phyloP scores from a whole-genome alignment of 2,329 filamentous ascomycete species.

The Magnaporthiopsis incrustans region DNA sequence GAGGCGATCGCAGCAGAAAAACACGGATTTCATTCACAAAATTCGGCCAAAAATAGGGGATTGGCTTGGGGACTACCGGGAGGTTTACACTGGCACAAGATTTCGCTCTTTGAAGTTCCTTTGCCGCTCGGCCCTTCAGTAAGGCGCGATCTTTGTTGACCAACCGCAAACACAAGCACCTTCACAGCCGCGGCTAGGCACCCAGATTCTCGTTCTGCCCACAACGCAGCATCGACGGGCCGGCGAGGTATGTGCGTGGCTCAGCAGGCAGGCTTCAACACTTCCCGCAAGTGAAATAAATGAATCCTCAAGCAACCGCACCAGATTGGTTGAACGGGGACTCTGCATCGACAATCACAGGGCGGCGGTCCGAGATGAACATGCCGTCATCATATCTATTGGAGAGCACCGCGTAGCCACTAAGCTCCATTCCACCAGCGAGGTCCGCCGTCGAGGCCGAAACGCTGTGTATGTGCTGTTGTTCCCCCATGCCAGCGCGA shows the following conservation, averaged over 20 bases:
- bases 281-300: background rate
- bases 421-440: slow-evolving; percentile 17
- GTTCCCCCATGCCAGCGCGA: slow-evolving; percentile 19
- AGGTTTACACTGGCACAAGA: no score
- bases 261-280: background rate
- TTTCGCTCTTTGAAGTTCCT: background rate
- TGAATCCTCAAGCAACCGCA: background rate
- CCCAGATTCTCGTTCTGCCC: background rate
- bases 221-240: background rate
- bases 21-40: background rate
- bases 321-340: slow-evolving; percentile 4
- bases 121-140: background rate
- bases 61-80: no score
- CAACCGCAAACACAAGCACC: background rate
- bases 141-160: background rate
- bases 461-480: slow-evolving; percentile 23
- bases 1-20: background rate
- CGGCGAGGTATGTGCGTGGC: background rate
- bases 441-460: slow-evolving; percentile 14
- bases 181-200: background rate
- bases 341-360: slow-evolving; percentile 21
- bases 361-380: slow-evolving; percentile 25
- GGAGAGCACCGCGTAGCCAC: slow-evolving; percentile 19
- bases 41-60: no score
- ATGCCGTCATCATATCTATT: slow-evolving; percentile 19